Conservation (phyloP, 805 yeast genomes). For the Yamadazyma ubonensis region DNA sequence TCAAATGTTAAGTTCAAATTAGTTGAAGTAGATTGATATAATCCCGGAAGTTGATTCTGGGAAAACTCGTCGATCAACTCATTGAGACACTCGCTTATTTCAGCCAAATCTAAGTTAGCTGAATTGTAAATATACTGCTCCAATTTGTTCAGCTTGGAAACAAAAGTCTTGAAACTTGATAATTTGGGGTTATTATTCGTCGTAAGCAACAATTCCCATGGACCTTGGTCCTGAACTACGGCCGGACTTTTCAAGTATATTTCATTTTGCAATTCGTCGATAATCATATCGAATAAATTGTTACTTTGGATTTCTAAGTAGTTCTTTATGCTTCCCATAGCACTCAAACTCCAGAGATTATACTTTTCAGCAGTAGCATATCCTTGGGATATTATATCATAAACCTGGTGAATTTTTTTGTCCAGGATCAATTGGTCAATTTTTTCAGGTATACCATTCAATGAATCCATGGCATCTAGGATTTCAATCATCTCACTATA, state of each 20-base stretch:
- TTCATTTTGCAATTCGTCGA: conserved; percentile 74
- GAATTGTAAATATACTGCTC: conserved; percentile 56
- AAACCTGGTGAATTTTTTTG: conserved; percentile 67
- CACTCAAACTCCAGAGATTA: conserved; percentile 57
- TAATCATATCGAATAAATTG: conserved; percentile 62
- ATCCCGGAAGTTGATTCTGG: conserved; percentile 26
- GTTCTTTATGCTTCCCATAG: conserved; percentile 49
- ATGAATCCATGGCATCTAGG: conserved; percentile 61
- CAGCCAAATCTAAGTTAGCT: conserved; percentile 56
- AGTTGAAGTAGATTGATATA: conserved; percentile 15
- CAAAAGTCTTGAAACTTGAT: conserved; percentile 32
- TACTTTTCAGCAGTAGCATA: conserved; percentile 47
- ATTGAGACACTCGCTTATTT: conserved; percentile 42
- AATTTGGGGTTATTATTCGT: conserved; percentile 34
- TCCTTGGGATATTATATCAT: conserved; percentile 48
- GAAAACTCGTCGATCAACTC: conserved; percentile 32
- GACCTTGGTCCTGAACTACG: conserved; percentile 12
- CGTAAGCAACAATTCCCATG: conserved; percentile 21
- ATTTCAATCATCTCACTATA: conserved; percentile 70
- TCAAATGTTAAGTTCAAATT: conserved; percentile 26
- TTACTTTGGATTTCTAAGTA: conserved; percentile 57
- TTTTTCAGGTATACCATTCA: conserved; percentile 57
- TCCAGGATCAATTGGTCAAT: conserved; percentile 69
- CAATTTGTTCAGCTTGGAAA: conserved; percentile 38
- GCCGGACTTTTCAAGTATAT: conserved; percentile 41